These are phyloP conservation scores for Lachancea nothofagi DNA, from an alignment of 805 yeast species.

Conservation along the genomic window DNA sequence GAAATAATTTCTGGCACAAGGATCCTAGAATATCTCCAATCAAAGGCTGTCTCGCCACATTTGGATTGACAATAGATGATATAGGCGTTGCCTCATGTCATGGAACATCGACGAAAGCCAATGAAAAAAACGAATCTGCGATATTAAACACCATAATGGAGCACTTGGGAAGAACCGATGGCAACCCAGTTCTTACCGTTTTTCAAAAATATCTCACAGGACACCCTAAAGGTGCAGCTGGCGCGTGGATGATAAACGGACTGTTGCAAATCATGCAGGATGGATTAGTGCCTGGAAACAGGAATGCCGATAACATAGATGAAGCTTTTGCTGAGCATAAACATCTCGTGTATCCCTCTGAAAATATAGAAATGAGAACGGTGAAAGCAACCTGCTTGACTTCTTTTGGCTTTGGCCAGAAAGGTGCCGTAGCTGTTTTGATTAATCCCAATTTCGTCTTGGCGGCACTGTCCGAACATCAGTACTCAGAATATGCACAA, in stretches of 20 bases:
- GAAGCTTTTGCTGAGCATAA: slow-evolving; percentile 64
- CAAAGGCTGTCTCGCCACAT: slow-evolving; percentile 88
- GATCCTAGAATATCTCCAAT: slow-evolving; percentile 89
- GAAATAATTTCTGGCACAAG: slow-evolving; percentile 76
- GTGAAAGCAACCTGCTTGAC: slow-evolving; percentile 89
- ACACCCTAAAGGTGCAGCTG: slow-evolving; percentile 99
- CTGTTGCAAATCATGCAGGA: slow-evolving; percentile 79
- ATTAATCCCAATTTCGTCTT: slow-evolving; percentile 84
- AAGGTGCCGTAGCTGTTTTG: slow-evolving; percentile 87
- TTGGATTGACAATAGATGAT: slow-evolving; percentile 83
- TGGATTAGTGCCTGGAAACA: slow-evolving; percentile 91
- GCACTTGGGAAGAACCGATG: slow-evolving; percentile 86
- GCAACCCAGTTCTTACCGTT: slow-evolving; percentile 88
- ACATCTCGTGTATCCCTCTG: slow-evolving; percentile 81
- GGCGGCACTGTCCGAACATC: slow-evolving; percentile 61
- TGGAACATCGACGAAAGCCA: slow-evolving; percentile 96
- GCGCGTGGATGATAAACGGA: slow-evolving; percentile 99
- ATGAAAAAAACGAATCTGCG: slow-evolving; percentile 89
- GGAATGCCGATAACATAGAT: slow-evolving; percentile 93
- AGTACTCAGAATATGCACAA: slow-evolving; percentile 59
- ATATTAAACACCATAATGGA: slow-evolving; percentile 80
- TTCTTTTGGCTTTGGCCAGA: slow-evolving; percentile 96
- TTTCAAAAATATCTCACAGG: slow-evolving; percentile 96
- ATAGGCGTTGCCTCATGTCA: slow-evolving; percentile 91
- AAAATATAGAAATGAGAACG: slow-evolving; percentile 82